Percentiles rank a stretch among this genome's conserved stretches.
Conservation (phyloP, 148 eudicot species). For the Vaccinium darrowii region DNA sequence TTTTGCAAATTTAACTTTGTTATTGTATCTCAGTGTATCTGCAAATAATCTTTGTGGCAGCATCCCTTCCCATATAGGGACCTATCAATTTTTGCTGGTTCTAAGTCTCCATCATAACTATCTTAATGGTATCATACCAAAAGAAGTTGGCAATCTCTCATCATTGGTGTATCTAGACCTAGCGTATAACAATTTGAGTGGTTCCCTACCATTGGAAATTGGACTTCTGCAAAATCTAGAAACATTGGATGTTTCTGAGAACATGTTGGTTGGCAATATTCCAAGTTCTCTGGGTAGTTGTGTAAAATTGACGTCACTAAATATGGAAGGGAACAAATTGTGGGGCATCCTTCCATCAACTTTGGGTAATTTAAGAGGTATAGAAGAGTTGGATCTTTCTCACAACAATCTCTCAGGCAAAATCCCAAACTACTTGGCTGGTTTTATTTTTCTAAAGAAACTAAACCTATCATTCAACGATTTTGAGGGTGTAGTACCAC, state of each 20-base stretch:
- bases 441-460: background rate
- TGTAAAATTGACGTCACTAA: background rate
- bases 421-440: background rate
- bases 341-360: background rate
- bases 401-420: constrained; percentile 9
- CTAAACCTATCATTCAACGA: background rate
- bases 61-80: background rate
- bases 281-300: background rate
- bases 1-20: background rate
- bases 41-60: background rate
- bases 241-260: background rate
- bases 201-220: background rate
- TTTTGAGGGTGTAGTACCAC: background rate
- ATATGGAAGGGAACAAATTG: background rate
- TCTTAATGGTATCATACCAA: background rate
- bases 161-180: accelerated
- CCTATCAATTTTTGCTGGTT: background rate
- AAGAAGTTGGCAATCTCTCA: background rate
- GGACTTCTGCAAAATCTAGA: background rate
- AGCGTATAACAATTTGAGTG: background rate
- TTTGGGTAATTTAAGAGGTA: constrained; percentile 4
- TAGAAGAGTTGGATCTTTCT: background rate
- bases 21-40: background rate
- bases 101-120: background rate
- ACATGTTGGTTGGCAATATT: background rate